Evolutionary conservation across 164 flowering plant species (phyloP).

Genomic region (Echeveria elegans): DNA sequence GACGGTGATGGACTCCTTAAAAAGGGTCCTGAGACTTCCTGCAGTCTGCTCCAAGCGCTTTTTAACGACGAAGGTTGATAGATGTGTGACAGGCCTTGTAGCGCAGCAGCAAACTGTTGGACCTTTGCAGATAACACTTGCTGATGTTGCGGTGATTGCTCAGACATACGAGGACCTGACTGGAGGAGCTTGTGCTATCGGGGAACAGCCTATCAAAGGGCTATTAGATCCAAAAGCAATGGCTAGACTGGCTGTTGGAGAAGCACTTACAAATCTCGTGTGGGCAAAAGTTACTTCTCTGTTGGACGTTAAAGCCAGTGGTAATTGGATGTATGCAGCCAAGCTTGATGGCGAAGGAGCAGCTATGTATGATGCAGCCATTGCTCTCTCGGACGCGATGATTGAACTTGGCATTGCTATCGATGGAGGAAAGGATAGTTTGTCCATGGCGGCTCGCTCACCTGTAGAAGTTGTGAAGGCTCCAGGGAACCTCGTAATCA

Average conservation of each 20-base stretch:
- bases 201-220: slow-evolving; percentile 92
- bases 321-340: slow-evolving; percentile 99
- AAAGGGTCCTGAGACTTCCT: slow-evolving; percentile 83
- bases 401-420: slow-evolving; percentile 88
- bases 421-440: slow-evolving; percentile 97
- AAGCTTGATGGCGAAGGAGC: slow-evolving; percentile 97
- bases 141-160: slow-evolving; percentile 94
- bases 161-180: slow-evolving; percentile 60
- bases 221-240: slow-evolving; percentile 80
- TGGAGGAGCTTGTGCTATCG: slow-evolving; percentile 96
- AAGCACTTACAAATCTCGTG: slow-evolving; percentile 90
- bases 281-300: slow-evolving; percentile 91
- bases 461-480: slow-evolving; percentile 89
- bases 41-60: slow-evolving; percentile 86
- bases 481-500: slow-evolving; percentile 88
- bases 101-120: slow-evolving; percentile 99
- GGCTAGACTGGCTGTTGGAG: slow-evolving; percentile 91
- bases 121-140: slow-evolving; percentile 76
- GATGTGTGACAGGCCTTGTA: slow-evolving; percentile 98
- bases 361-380: slow-evolving; percentile 92
- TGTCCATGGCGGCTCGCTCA: slow-evolving; percentile 86
- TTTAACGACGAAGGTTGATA: slow-evolving; percentile 85
- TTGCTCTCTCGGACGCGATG: slow-evolving; percentile 79
- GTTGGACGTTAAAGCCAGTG: slow-evolving; percentile 91
- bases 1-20: slow-evolving; percentile 64